A percentile compares a stretch with the other conserved stretches of the same genome.
Evolutionary conservation across 2,329 filamentous ascomycete genomes (phyloP).

Genomic region (Neonectria punicea): DNA sequence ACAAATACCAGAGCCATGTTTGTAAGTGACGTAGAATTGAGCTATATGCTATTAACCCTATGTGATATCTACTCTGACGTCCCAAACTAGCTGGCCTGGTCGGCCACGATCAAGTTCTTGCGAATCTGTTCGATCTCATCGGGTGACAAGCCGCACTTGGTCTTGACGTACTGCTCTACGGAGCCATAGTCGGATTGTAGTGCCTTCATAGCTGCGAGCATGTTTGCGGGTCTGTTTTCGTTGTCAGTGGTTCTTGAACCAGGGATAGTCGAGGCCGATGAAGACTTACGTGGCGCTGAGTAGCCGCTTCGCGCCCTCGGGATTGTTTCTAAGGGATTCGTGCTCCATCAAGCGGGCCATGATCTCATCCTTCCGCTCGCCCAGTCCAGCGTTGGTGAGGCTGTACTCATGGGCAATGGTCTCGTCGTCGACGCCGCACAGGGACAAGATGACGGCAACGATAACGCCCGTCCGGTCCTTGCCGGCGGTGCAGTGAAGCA

Average conservation of each 20-base stretch:
- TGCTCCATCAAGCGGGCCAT: conserved; percentile 61
- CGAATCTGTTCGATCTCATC: conserved; percentile 64
- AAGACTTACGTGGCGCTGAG: conserved; percentile 54
- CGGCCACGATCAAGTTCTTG: conserved; percentile 57
- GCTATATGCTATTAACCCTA: conserved; percentile 24
- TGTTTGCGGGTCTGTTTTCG: conserved; percentile 55
- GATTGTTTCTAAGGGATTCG: conserved; percentile 59
- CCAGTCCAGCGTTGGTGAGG: conserved; percentile 71
- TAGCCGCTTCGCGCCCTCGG: conserved; percentile 56
- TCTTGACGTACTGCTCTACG: conserved; percentile 70
- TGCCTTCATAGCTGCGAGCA: conserved; percentile 62
- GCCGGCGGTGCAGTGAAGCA: conserved; percentile 80
- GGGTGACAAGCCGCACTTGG: conserved; percentile 66
- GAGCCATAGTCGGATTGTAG: conserved; percentile 70
- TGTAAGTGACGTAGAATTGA: conserved; percentile 30
- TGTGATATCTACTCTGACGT: conserved; percentile 38
- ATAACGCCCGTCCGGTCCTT: conserved; percentile 82
- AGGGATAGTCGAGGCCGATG: background rate
- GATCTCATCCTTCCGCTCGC: conserved; percentile 62
- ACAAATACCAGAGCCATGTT: conserved; percentile 39
- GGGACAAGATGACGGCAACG: conserved; percentile 70
- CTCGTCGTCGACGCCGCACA: conserved; percentile 70
- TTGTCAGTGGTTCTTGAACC: conserved; percentile 5
- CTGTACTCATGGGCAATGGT: conserved; percentile 75
- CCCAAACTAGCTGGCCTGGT: conserved; percentile 54